Evolutionary conservation across 768 basidiomycete genomes (phyloP).

Genomic region (Rhodosporidiobolus odoratus): DNA sequence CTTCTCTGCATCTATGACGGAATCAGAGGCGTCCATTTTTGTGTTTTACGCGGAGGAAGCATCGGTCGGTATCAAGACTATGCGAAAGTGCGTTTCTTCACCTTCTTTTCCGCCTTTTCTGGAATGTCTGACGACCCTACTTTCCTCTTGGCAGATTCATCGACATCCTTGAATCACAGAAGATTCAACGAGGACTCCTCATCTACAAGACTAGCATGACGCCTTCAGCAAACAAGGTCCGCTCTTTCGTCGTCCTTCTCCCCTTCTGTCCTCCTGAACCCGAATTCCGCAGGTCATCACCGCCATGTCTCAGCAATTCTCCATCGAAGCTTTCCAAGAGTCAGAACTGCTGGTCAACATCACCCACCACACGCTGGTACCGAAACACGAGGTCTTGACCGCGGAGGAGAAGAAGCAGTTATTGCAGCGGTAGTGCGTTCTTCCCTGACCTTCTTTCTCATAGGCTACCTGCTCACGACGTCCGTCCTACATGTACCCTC

Average conservation of each 20-base stretch:
- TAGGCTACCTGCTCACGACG: background rate
- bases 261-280: background rate
- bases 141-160: conserved; percentile 60
- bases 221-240: conserved; percentile 86
- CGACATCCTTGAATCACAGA: conserved; percentile 82
- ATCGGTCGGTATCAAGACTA: conserved; percentile 93
- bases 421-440: conserved; percentile 83
- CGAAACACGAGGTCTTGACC: conserved; percentile 79
- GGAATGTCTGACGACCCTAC: background rate
- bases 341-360: conserved; percentile 96
- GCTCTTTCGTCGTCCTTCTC: conserved; percentile 28
- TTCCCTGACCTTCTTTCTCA: background rate
- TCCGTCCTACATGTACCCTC: no score
- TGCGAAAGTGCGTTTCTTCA: conserved; percentile 72
- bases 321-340: conserved; percentile 93
- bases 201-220: conserved; percentile 97
- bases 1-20: conserved; percentile 76
- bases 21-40: conserved; percentile 69
- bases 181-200: conserved; percentile 83
- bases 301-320: conserved; percentile 78
- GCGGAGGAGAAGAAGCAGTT: conserved; percentile 78
- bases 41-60: conserved; percentile 91
- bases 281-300: conserved; percentile 66
- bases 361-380: conserved; percentile 89
- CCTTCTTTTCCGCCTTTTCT: no score